A percentile compares a stretch with the other conserved stretches of the same genome.
phyloP scores from a whole-genome alignment of 345 rosid genomes.

The Cardamine chenopodiifolia region DNA sequence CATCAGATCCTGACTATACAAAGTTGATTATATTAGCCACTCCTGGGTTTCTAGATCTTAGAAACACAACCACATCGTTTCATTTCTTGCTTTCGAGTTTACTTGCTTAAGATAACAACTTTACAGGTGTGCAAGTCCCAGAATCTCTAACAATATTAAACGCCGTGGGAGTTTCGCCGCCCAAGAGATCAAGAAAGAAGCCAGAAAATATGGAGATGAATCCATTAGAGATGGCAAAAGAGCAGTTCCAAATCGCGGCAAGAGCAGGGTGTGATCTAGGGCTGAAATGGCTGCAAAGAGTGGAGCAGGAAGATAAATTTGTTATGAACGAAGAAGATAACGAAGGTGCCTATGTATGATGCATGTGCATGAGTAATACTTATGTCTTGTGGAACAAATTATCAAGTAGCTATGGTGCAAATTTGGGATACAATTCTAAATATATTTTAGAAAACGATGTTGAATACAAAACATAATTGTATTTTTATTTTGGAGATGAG shows the following conservation, averaged over 20 bases:
- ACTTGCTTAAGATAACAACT: not conserved
- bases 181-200: conserved; percentile 49
- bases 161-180: conserved; percentile 44
- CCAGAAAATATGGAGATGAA: conserved; percentile 35
- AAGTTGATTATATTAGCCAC: not conserved
- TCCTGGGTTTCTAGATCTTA: no score
- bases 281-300: conserved; percentile 71
- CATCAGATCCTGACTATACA: not conserved
- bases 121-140: conserved; percentile 76
- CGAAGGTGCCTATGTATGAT: conserved; percentile 28
- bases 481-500: no score
- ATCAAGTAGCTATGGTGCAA: no score
- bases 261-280: conserved; percentile 77
- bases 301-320: conserved; percentile 80
- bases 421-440: no score
- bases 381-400: not conserved
- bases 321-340: conserved; percentile 43
- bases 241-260: conserved; percentile 76
- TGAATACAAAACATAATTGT: no score
- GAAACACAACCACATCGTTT: not conserved
- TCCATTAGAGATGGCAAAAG: conserved; percentile 68
- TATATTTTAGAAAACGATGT: no score
- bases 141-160: conserved; percentile 53
- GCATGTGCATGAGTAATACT: not conserved
- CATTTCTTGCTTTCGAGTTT: conserved; percentile 6